phyloP scores from a whole-genome alignment of 2,329 filamentous ascomycete genomes.

The Cladophialophora bantiana region DNA sequence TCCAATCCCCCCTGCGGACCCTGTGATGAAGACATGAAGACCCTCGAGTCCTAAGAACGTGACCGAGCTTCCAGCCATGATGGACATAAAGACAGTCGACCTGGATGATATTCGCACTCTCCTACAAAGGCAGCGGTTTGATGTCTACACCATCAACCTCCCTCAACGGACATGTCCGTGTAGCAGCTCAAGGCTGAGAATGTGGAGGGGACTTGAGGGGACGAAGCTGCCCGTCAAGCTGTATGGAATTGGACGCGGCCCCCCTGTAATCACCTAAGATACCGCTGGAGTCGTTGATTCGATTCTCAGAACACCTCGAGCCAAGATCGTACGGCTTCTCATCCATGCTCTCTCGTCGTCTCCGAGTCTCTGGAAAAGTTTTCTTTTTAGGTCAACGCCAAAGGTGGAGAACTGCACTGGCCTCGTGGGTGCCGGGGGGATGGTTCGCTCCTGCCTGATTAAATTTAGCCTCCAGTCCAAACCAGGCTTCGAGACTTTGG shows the following conservation, averaged over 20 bases:
- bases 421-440: neutral
- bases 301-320: neutral
- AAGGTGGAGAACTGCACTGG: neutral
- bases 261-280: slow-evolving; percentile 1
- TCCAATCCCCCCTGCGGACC: slow-evolving; percentile 61
- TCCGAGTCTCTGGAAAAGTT: neutral
- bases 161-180: neutral
- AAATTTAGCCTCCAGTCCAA: slow-evolving; percentile 14
- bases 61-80: slow-evolving; percentile 37
- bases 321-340: neutral
- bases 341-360: neutral
- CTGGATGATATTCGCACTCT: neutral
- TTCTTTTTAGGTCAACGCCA: neutral
- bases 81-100: neutral
- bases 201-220: neutral
- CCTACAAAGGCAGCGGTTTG: neutral
- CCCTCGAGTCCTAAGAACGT: slow-evolving; percentile 58
- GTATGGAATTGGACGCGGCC: neutral
- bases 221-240: neutral
- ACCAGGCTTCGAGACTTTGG: slow-evolving; percentile 3
- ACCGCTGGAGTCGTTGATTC: neutral
- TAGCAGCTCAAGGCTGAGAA: neutral
- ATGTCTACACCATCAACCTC: neutral
- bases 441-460: slow-evolving; percentile 16
- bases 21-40: slow-evolving; percentile 62